Percentiles rank a stretch among this genome's conserved stretches.
Evolutionary conservation across 371 early-diverging fungal species (phyloP).

Genomic region (Rhizopus arrhizus): DNA sequence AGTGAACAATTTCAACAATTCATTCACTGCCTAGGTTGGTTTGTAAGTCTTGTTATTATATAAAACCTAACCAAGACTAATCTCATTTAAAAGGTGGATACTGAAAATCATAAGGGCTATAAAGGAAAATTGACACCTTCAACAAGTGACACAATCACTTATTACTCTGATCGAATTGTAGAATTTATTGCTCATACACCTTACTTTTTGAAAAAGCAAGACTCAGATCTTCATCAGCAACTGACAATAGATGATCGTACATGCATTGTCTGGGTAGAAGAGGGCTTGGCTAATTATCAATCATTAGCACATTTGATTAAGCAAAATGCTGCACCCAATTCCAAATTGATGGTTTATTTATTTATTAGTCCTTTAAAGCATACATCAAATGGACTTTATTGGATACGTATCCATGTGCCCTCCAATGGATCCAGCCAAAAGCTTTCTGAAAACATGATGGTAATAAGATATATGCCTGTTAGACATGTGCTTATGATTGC

Average conservation of each 20-base stretch:
- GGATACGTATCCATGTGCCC: slow-evolving; percentile 55
- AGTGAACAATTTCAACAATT: slow-evolving; percentile 70
- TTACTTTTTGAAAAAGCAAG: slow-evolving; percentile 47
- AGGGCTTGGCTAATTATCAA: slow-evolving; percentile 38
- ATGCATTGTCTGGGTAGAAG: slow-evolving; percentile 70
- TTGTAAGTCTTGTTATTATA: slow-evolving; percentile 43
- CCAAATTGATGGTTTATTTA: slow-evolving; percentile 54
- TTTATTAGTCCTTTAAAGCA: slow-evolving; percentile 62
- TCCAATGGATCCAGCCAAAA: slow-evolving; percentile 41
- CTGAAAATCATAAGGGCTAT: slow-evolving; percentile 65
- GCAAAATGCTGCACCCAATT: slow-evolving; percentile 14
- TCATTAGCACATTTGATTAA: slow-evolving; percentile 40
- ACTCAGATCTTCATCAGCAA: slow-evolving; percentile 35
- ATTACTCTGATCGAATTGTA: slow-evolving; percentile 69
- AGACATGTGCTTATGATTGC: slow-evolving; percentile 9
- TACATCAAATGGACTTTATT: slow-evolving; percentile 57
- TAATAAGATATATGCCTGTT: slow-evolving; percentile 14
- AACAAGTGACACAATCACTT: slow-evolving; percentile 65
- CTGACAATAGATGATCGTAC: slow-evolving; percentile 61
- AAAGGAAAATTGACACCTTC: slow-evolving; percentile 60
- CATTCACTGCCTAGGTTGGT: slow-evolving; percentile 72
- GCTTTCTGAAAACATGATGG: slow-evolving; percentile 51
- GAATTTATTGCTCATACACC: slow-evolving; percentile 80
- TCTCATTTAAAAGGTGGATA: slow-evolving; percentile 38
- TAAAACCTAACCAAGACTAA: background rate